These are phyloP conservation scores for Aphanomyces invadans DNA, from an alignment of 352 stramenopile species.

Conservation along the genomic window DNA sequence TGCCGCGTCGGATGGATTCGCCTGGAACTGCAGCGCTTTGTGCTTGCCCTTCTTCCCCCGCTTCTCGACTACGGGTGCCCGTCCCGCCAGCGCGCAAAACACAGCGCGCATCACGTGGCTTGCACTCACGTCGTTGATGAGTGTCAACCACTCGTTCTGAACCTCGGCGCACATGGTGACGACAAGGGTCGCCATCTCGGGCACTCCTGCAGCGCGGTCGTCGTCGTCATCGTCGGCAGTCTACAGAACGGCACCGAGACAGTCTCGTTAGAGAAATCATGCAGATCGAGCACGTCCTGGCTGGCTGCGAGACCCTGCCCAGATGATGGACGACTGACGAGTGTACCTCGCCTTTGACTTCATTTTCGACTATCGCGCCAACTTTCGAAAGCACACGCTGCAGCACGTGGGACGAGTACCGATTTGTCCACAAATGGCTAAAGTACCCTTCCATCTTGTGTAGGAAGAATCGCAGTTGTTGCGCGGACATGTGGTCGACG, in stretches of 20 bases:
- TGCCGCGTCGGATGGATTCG: neutral
- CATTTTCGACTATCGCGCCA: conserved; percentile 42
- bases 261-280: neutral
- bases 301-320: neutral
- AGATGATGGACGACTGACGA: no score
- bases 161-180: conserved; percentile 69
- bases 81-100: conserved; percentile 53
- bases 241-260: no score
- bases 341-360: conserved; percentile 30
- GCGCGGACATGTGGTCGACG: conserved; percentile 59
- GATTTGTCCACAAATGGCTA: conserved; percentile 79
- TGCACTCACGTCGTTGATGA: conserved; percentile 82
- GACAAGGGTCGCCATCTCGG: conserved; percentile 58
- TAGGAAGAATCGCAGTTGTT: conserved; percentile 63
- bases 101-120: conserved; percentile 74
- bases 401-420: conserved; percentile 80
- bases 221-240: conserved; percentile 38
- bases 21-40: conserved; percentile 47
- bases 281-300: neutral
- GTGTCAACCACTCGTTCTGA: conserved; percentile 69
- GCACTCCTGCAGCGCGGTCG: conserved; percentile 51
- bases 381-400: conserved; percentile 61
- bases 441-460: conserved; percentile 75
- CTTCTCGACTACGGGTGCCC: conserved; percentile 61
- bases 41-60: conserved; percentile 78